A percentile compares a stretch with the other conserved stretches of the same genome.
Evolutionary conservation across 495 filamentous ascomycete genomes (phyloP).

Genomic region (Geopyxis carbonaria): DNA sequence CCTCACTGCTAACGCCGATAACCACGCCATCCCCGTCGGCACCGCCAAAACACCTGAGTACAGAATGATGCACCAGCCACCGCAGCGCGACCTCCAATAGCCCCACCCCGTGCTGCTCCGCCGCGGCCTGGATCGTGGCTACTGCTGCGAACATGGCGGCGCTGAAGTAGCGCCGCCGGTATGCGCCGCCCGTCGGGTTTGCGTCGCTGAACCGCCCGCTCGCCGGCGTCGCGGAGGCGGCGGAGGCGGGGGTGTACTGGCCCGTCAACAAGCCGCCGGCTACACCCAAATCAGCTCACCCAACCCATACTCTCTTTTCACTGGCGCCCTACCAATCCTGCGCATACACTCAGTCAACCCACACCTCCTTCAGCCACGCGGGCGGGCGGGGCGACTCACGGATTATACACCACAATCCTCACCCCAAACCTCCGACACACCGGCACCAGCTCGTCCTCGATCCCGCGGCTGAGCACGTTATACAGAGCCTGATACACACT

Average conservation of each 20-base stretch:
- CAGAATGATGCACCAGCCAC: slow-evolving; percentile 67
- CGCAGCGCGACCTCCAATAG: slow-evolving; percentile 69
- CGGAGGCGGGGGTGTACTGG: slow-evolving; percentile 46
- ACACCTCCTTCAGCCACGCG: not conserved
- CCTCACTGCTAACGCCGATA: slow-evolving; percentile 57
- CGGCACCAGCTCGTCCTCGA: slow-evolving; percentile 65
- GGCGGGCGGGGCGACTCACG: slow-evolving; percentile 21
- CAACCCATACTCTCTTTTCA: not conserved
- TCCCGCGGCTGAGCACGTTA: slow-evolving; percentile 54
- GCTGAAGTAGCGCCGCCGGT: slow-evolving; percentile 66
- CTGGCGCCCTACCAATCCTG: not conserved
- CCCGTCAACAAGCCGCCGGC: slow-evolving; percentile 73
- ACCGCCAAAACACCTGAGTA: slow-evolving; percentile 44
- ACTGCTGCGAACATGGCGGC: slow-evolving; percentile 64
- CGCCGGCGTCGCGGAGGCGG: slow-evolving; percentile 36
- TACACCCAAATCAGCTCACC: slow-evolving; percentile 25
- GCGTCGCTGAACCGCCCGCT: slow-evolving; percentile 54
- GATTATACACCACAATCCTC: slow-evolving; percentile 85
- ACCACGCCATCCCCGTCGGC: slow-evolving; percentile 67
- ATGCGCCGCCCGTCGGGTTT: slow-evolving; percentile 37
- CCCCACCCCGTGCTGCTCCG: slow-evolving; percentile 56
- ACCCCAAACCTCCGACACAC: slow-evolving; percentile 71
- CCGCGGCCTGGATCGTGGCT: slow-evolving; percentile 51
- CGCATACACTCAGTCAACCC: not conserved
- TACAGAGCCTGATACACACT: slow-evolving; percentile 56